phyloP scores from a whole-genome alignment of 345 rosid genomes.

The Noccaea bulbosa region DNA sequence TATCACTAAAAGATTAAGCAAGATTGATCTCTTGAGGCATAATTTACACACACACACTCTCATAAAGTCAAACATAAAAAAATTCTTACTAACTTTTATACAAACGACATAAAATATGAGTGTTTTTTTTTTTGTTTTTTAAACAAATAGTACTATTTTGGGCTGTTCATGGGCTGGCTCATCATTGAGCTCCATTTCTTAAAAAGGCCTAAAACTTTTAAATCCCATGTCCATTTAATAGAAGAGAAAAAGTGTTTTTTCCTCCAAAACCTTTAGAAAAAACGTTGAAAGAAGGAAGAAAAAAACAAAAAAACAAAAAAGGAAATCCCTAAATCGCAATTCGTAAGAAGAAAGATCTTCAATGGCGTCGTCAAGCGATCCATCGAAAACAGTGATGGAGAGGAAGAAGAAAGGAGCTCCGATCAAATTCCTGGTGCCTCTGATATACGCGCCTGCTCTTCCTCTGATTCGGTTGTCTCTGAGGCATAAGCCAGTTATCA shows the following conservation, averaged over 20 bases:
- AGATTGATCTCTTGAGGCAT: no score
- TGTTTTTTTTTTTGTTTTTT: no score
- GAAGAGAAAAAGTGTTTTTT: no score
- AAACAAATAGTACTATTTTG: not conserved
- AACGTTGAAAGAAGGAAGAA: no score
- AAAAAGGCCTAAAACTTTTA: not conserved
- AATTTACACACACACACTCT: no score
- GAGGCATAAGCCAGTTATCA: slow-evolving; percentile 75
- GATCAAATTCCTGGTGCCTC: slow-evolving; percentile 80
- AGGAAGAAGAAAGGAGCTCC: slow-evolving; percentile 62
- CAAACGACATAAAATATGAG: no score
- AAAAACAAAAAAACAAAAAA: not conserved
- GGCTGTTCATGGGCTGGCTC: slow-evolving; percentile 6
- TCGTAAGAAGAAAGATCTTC: not conserved
- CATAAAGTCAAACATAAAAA: no score
- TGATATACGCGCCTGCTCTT: slow-evolving; percentile 86
- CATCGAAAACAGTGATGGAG: slow-evolving; percentile 43
- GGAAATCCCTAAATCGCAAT: not conserved
- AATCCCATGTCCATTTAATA: not conserved
- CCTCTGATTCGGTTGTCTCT: slow-evolving; percentile 82
- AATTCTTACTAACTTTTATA: no score
- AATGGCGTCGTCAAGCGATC: slow-evolving; percentile 41
- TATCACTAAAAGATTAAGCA: no score
- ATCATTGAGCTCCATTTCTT: not conserved
- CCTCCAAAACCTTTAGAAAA: not conserved